Conservation (phyloP, 305 asterid genomes). For the Caryopteris hybrid region DNA sequence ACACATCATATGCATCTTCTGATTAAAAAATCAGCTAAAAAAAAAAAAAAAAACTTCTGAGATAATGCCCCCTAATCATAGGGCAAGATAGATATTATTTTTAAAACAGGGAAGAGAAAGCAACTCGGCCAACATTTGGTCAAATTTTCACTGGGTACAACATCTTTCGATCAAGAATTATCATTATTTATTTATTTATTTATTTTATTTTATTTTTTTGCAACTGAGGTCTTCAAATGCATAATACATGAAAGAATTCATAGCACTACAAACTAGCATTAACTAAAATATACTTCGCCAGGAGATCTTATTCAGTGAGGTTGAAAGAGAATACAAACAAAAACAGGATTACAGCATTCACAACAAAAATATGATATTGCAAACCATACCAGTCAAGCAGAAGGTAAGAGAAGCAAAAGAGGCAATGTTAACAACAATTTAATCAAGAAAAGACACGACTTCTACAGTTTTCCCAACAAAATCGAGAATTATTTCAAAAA, state of each 20-base stretch:
- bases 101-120: too few relatives aligned
- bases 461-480: background rate
- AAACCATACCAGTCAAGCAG: background rate
- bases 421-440: background rate
- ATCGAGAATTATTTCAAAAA: background rate
- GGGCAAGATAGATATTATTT: too few relatives aligned
- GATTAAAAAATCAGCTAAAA: too few relatives aligned
- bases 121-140: too few relatives aligned
- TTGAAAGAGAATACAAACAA: background rate
- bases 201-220: too few relatives aligned
- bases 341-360: background rate
- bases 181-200: background rate
- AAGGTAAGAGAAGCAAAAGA: background rate
- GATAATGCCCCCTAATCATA: too few relatives aligned
- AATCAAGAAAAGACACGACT: background rate
- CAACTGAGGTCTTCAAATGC: background rate
- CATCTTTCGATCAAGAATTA: background rate
- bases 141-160: background rate
- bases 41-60: too few relatives aligned
- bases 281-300: background rate
- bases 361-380: background rate
- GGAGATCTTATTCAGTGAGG: background rate
- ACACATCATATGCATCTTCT: too few relatives aligned
- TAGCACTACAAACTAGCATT: background rate
- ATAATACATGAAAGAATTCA: background rate